A percentile compares a stretch with the other conserved stretches of the same genome.
These are phyloP conservation scores for Solanum etuberosum DNA, from an alignment of 257 asterid species.

Conservation along the genomic window DNA sequence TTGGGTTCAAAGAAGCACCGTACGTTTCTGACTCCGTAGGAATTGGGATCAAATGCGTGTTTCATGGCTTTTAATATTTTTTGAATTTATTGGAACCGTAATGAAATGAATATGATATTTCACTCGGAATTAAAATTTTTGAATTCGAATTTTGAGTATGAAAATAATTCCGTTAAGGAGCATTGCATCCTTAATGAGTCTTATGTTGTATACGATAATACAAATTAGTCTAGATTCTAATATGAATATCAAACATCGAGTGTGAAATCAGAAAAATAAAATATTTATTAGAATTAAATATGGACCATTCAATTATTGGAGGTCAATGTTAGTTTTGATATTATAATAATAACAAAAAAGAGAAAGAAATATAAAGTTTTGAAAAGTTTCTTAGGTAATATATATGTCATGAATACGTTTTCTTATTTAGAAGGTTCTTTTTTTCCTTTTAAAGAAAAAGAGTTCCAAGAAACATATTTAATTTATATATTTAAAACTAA, in stretches of 20 bases:
- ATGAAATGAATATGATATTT: background rate
- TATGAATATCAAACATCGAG: accelerated
- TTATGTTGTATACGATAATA: background rate
- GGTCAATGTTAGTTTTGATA: background rate
- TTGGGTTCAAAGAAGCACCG: background rate
- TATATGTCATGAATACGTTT: background rate
- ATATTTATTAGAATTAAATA: background rate
- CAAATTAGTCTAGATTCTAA: background rate
- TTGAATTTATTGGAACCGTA: background rate
- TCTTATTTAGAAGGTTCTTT: background rate
- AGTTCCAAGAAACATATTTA: background rate
- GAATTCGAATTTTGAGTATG: accelerated
- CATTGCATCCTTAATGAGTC: background rate
- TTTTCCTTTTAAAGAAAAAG: background rate
- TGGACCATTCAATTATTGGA: background rate
- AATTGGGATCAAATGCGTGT: background rate
- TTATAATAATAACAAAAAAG: background rate
- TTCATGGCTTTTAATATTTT: background rate
- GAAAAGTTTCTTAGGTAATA: background rate
- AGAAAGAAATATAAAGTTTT: background rate
- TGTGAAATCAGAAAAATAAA: background rate
- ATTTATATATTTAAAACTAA: too few relatives aligned
- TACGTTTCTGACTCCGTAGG: background rate
- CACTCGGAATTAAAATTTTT: accelerated
- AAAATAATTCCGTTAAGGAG: accelerated